phyloP scores from a whole-genome alignment of 73 alveolate species.

The Tetrahymena elliotti region DNA sequence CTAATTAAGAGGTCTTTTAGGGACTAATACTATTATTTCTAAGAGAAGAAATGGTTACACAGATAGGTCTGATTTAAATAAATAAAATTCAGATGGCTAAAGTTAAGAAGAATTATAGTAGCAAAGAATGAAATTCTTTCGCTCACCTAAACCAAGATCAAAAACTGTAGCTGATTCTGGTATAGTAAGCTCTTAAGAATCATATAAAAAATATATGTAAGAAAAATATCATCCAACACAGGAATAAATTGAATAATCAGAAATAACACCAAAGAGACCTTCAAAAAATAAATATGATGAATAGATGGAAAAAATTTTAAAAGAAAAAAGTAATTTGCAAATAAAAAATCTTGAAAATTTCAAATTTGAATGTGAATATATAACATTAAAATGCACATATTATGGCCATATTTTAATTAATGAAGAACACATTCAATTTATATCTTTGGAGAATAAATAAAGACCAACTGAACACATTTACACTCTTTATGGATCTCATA shows the following conservation, averaged over 20 bases:
- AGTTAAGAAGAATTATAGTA: neutral
- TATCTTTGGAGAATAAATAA: neutral
- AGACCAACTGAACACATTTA: constrained; percentile 5
- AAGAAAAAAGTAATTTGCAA: neutral
- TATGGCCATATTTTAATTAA: neutral
- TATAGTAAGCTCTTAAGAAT: neutral
- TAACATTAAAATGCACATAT: neutral
- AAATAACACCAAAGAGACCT: neutral
- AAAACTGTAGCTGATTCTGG: neutral
- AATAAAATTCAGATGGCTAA: neutral
- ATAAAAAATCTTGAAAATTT: neutral
- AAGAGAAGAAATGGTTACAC: neutral
- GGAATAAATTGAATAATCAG: neutral
- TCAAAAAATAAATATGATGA: neutral
- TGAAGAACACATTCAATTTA: neutral
- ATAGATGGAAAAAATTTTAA: neutral
- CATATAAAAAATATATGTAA: neutral
- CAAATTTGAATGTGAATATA: neutral
- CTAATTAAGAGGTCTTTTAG: neutral
- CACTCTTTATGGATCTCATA: constrained; percentile 15
- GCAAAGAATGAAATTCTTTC: neutral
- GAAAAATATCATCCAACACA: neutral
- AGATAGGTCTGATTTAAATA: neutral
- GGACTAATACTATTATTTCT: neutral
- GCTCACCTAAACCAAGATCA: neutral